A percentile compares a stretch with the other conserved stretches of the same genome.
phyloP scores from a whole-genome alignment of 371 early-diverging fungal species.

The Phascolomyces articulosus region DNA sequence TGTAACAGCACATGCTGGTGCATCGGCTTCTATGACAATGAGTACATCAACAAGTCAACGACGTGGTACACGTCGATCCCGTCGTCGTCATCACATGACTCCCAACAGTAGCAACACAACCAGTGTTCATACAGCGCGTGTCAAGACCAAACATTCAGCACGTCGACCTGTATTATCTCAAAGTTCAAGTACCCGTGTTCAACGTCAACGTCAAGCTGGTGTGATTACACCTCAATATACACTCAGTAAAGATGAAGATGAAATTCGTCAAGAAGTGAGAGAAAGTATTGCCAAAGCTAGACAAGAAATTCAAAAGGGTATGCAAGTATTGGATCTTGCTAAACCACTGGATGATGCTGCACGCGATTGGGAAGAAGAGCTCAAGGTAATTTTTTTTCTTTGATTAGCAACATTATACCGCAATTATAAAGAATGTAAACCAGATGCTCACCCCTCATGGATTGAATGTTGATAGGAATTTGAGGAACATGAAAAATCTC shows the following conservation, averaged over 20 bases:
- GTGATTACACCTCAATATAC: constrained; percentile 1
- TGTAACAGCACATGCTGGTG: not conserved
- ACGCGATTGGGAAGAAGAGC: constrained; percentile 40
- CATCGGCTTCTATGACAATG: constrained; percentile 5
- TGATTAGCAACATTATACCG: too few relatives aligned
- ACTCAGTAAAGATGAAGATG: constrained; percentile 16
- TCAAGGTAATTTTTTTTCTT: constrained; percentile 29
- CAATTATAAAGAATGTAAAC: too few relatives aligned
- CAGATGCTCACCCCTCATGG: too few relatives aligned
- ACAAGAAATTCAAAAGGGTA: constrained; percentile 60
- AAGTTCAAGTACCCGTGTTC: constrained; percentile 8
- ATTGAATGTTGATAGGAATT: constrained; percentile 34
- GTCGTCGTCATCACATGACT: constrained; percentile 3
- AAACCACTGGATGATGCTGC: constrained; percentile 47
- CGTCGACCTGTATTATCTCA: constrained; percentile 8
- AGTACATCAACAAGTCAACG: constrained; percentile 13
- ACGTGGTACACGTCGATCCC: constrained; percentile 13
- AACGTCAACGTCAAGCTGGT: not conserved
- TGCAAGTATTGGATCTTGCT: constrained; percentile 52
- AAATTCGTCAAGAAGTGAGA: constrained; percentile 46
- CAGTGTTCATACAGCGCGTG: constrained; percentile 6
- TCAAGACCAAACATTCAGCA: constrained; percentile 10
- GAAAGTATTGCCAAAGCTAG: constrained; percentile 67
- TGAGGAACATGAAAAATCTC: constrained; percentile 37
- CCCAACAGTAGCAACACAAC: constrained; percentile 13